A percentile compares a stretch with the other conserved stretches of the same genome.
phyloP scores from a whole-genome alignment of 2,329 filamentous ascomycete genomes.

The Decorospora gaudefroyi region DNA sequence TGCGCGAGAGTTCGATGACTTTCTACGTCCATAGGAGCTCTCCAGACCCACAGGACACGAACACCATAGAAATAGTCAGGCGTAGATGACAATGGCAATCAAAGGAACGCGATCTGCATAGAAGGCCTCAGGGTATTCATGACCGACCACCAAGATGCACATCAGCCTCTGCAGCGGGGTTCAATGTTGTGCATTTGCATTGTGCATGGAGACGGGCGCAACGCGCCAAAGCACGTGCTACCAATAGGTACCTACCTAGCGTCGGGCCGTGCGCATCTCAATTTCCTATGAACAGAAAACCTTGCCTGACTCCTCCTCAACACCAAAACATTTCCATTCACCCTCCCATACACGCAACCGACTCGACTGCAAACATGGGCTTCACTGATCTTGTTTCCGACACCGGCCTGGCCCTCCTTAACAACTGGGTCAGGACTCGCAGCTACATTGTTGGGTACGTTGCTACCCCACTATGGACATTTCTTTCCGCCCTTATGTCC shows the following conservation, averaged over 20 bases:
- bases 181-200: too few relatives aligned
- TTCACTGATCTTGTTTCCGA: slow-evolving; percentile 71
- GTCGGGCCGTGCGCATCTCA: slow-evolving; percentile 22
- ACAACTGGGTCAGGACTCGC: slow-evolving; percentile 73
- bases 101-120: too few relatives aligned
- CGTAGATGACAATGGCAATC: too few relatives aligned
- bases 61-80: background rate
- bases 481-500: slow-evolving; percentile 21
- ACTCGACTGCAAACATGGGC: slow-evolving; percentile 60
- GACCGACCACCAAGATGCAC: slow-evolving; percentile 1
- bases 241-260: too few relatives aligned
- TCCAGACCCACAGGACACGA: slow-evolving; percentile 10
- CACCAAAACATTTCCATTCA: slow-evolving; percentile 21
- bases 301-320: slow-evolving; percentile 20
- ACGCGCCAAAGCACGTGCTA: slow-evolving; percentile 23
- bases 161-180: background rate
- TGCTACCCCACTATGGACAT: slow-evolving; percentile 36
- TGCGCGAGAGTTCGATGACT: slow-evolving; percentile 28
- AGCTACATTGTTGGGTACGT: slow-evolving; percentile 85
- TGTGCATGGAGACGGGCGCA: slow-evolving; percentile 2
- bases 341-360: slow-evolving; percentile 15
- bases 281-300: slow-evolving; percentile 31
- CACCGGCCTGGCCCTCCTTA: slow-evolving; percentile 68
- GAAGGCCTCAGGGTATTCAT: too few relatives aligned
- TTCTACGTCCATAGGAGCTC: slow-evolving; percentile 21